These are phyloP conservation scores for Botryosphaeria dothidea DNA, from an alignment of 2,329 filamentous ascomycete genomes.

Conservation along the genomic window DNA sequence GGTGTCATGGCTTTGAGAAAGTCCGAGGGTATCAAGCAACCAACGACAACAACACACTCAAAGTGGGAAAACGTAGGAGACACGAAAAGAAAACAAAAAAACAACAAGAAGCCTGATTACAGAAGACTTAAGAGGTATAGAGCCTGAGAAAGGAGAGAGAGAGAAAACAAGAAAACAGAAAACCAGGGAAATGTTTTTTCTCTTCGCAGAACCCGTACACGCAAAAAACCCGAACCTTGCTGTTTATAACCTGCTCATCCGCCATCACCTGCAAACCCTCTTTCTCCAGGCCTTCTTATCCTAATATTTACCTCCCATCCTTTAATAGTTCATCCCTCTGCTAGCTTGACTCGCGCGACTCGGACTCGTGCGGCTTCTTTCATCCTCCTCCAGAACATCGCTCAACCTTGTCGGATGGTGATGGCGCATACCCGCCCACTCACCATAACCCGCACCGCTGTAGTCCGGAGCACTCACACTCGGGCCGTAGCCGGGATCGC, in stretches of 20 bases:
- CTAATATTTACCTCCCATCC: not conserved
- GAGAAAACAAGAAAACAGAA: not conserved
- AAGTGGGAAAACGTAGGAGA: not conserved
- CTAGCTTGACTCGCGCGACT: slow-evolving; percentile 38
- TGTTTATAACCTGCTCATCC: not conserved
- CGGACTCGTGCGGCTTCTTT: slow-evolving; percentile 38
- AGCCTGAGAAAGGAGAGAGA: not conserved
- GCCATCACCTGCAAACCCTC: not conserved
- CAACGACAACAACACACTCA: not conserved
- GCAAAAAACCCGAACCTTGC: not conserved
- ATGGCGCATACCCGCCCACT: slow-evolving; percentile 38
- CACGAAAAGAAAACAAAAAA: not conserved
- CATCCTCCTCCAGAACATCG: slow-evolving; percentile 40
- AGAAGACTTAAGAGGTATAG: slow-evolving; percentile 14
- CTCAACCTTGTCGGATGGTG: slow-evolving; percentile 42
- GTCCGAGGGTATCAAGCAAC: slow-evolving; percentile 17
- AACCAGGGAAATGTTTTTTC: slow-evolving; percentile 2
- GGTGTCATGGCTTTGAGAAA: not conserved
- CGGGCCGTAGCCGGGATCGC: slow-evolving; percentile 1
- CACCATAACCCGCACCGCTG: slow-evolving; percentile 39
- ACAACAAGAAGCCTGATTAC: not conserved
- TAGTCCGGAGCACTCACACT: slow-evolving; percentile 32
- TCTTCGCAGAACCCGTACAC: not conserved
- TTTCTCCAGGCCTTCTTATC: not conserved
- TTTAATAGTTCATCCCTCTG: slow-evolving; percentile 20